Base-by-base conservation (phyloP, 2,329 filamentous ascomycete genomes). In the Akanthomyces muscarius region DNA sequence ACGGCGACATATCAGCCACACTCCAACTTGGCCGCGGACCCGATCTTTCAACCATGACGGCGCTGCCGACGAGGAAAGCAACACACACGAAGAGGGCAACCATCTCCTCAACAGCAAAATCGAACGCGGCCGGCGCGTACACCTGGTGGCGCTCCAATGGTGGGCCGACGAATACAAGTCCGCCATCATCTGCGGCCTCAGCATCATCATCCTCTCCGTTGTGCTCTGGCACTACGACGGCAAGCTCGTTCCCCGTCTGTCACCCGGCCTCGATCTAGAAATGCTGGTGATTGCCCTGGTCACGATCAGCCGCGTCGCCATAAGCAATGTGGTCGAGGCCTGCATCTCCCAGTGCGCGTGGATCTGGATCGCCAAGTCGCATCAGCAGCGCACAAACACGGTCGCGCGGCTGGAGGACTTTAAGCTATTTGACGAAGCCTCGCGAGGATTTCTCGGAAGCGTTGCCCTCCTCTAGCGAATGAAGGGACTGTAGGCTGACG, bases 401-500 rank as follows among this genome's bases (percentile, higher is more conserved):
- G 69, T 70, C n/a, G 75, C 75, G 1, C 69, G 67, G 13, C 63
- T 77, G 5, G 71, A 73, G 30, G 75, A 77, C 64, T 76, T 77
- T 68, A 75, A 74, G 53, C 67, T 76, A 64, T 77, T 77, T 63
- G 73, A 74, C 53, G 75, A 76, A 53, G 75, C 76, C 1, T 73
- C 75, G 4, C 69, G 75, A 3, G 75, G 75, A 2, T 62, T 77
- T 16, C 71, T 63, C 59, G 75, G 76, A 4, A 75, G 74, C 30
- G 57, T 77, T 6, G 63, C 66, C 10, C 68, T 78, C 16, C 62
- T 77, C 36, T 76, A 68, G 74, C 68, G 72, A 11, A 68, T 78
- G 66, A 73, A 70, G 66, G 71, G 73, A 62, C 68, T 69, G 75
- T 76, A 36, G n/a, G 18, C 28, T 23, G n/a, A 4, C 23, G 0